phyloP scores from a whole-genome alignment of 148 eudicot genomes.

The Hydrangea macrophylla region DNA sequence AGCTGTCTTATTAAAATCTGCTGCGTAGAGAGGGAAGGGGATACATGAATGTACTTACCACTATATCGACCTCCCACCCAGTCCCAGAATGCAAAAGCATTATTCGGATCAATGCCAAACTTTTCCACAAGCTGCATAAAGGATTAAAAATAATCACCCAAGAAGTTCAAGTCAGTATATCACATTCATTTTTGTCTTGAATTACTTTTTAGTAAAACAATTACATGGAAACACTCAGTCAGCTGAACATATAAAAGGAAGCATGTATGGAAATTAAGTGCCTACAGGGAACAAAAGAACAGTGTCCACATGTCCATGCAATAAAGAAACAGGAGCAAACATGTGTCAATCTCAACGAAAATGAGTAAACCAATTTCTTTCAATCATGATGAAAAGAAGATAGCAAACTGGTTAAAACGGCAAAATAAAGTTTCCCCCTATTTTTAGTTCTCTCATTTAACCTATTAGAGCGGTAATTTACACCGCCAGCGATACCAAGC shows the following conservation, averaged over 20 bases:
- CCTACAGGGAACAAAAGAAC: not conserved
- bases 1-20: not conserved
- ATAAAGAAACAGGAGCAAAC: not conserved
- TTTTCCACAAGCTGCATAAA: conserved; percentile 82
- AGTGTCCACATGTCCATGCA: not conserved
- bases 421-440: too few relatives aligned
- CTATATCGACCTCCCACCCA: conserved; percentile 99
- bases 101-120: conserved; percentile 95
- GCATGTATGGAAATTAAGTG: too few relatives aligned
- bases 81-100: conserved; percentile 99
- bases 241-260: too few relatives aligned
- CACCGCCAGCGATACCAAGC: too few relatives aligned
- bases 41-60: conserved; percentile 44
- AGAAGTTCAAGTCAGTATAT: not conserved
- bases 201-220: not conserved
- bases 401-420: too few relatives aligned
- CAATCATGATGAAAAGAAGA: too few relatives aligned
- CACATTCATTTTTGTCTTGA: not conserved
- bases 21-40: conserved; percentile 4
- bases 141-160: conserved; percentile 7
- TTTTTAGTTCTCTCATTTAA: too few relatives aligned
- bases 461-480: too few relatives aligned
- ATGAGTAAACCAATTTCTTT: not conserved
- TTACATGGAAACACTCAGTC: too few relatives aligned
- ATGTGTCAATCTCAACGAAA: not conserved